Evolutionary conservation across 176 grass and related monocot genomes (phyloP), one percentile per base, ranked within the genome.

Genomic region (Oryza meyeriana): DNA sequence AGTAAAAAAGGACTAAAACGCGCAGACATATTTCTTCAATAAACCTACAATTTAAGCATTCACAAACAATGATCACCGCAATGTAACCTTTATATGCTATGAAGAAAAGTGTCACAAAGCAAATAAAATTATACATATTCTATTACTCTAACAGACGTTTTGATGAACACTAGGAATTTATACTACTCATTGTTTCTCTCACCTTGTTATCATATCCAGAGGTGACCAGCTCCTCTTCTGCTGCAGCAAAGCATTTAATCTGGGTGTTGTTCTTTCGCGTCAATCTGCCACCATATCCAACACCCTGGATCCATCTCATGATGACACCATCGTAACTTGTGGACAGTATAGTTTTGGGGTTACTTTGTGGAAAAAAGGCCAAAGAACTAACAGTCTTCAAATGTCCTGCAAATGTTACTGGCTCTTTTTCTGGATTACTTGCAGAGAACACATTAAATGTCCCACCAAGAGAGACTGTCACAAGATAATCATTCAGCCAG

Each of bases 181-280:
- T 40, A 39, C 32, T 72, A 62, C 10, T 18, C 48, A 68, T 61
- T 61, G 38, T 6, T 29, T 71, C 39, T 24, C 78, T 93, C 61
- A 98, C 96, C 96, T 90, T 98, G 87, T 98, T 95, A 76, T 98
- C 96, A 88, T 89, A 98, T 3, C 84, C 96, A 69, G 96, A 93
- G 64, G 96, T 95, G 34, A 93, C 44, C 71, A 98, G 87, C 80
- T 95, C 96, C 72, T 84, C 88, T 89, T 91, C 88, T 70, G 88
- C 27, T 42, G 85, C 90, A 79, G 85, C 78, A 86, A 98, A 98
- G 80, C 96, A 95, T 91, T 98, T 98, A 71, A 98, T 93, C 59
- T 98, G 96, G 28, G 90, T 87, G 71, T 87, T 93, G 39, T 91
- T 88, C 85, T 98, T 98, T 78, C 96, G 85, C 42, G 79, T 73